These are phyloP conservation scores for Entomophthora muscae DNA, from an alignment of 371 early-diverging fungal species.

Conservation along the genomic window DNA sequence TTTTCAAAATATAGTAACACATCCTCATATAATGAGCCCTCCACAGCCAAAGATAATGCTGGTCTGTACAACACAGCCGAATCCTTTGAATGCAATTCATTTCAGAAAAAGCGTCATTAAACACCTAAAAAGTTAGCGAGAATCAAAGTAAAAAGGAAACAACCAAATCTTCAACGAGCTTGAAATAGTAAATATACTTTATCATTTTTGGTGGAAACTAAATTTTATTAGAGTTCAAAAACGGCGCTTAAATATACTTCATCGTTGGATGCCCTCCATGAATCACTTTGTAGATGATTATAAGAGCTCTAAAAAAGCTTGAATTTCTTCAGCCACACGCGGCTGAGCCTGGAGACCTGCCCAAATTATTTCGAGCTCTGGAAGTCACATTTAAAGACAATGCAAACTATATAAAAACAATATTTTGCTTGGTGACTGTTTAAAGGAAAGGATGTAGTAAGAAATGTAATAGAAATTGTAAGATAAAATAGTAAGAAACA, in stretches of 20 bases:
- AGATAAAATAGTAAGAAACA: too few species aligned
- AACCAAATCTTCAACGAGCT: too few species aligned
- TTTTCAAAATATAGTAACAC: slow-evolving; percentile 72
- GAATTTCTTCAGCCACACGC: slow-evolving; percentile 74
- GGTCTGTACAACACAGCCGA: slow-evolving; percentile 43
- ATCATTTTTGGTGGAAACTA: too few species aligned
- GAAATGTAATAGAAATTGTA: too few species aligned
- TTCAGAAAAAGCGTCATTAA: slow-evolving; percentile 58
- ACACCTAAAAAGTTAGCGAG: too few species aligned
- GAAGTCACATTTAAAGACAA: slow-evolving; percentile 90
- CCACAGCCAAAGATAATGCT: slow-evolving; percentile 54
- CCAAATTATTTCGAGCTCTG: slow-evolving; percentile 75
- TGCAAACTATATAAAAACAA: slow-evolving; percentile 34
- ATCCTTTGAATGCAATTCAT: slow-evolving; percentile 16
- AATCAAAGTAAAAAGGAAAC: too few species aligned
- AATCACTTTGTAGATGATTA: slow-evolving; percentile 86
- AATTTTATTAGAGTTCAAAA: too few species aligned
- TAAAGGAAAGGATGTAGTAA: too few species aligned
- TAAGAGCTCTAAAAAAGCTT: slow-evolving; percentile 89
- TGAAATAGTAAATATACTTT: too few species aligned
- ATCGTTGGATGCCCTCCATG: slow-evolving; percentile 89
- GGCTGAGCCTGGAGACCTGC: slow-evolving; percentile 69
- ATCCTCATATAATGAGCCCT: slow-evolving; percentile 72
- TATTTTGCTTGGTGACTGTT: too few species aligned
- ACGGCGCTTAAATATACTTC: too few species aligned